phyloP scores from a whole-genome alignment of 2,329 filamentous ascomycete genomes.

The Xylariaceae sp. region DNA sequence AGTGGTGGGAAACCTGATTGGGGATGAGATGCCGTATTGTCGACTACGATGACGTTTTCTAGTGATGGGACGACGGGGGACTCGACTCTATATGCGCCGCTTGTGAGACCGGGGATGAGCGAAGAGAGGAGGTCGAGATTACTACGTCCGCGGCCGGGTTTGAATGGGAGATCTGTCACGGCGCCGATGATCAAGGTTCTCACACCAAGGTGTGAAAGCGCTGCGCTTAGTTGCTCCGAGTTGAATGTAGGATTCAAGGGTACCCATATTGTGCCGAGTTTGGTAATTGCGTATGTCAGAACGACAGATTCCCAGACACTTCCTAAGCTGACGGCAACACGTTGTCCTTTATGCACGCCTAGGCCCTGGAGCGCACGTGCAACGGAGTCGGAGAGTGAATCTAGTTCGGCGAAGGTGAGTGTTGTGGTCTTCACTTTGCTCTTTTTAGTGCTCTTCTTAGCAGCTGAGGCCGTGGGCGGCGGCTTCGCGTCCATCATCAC shows the following conservation, averaged over 20 bases:
- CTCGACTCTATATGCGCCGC: slow-evolving; percentile 28
- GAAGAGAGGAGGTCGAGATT: slow-evolving; percentile 46
- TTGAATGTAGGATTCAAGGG: slow-evolving; percentile 92
- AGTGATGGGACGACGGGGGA: slow-evolving; percentile 62
- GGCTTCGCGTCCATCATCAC: slow-evolving; percentile 20
- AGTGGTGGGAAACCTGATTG: slow-evolving; percentile 40
- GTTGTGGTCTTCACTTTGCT: slow-evolving; percentile 55
- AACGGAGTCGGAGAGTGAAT: slow-evolving; percentile 70
- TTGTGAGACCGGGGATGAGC: slow-evolving; percentile 37
- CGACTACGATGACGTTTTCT: slow-evolving; percentile 67
- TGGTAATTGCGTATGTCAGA: slow-evolving; percentile 85
- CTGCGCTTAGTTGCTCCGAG: slow-evolving; percentile 69
- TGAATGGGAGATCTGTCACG: slow-evolving; percentile 77
- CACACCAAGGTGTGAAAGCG: slow-evolving; percentile 70
- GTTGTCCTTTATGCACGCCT: slow-evolving; percentile 76
- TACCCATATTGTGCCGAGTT: slow-evolving; percentile 90
- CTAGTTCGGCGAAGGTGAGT: slow-evolving; percentile 72
- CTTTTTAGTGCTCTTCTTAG: background rate
- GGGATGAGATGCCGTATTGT: slow-evolving; percentile 62
- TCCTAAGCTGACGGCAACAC: slow-evolving; percentile 81
- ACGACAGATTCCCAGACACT: slow-evolving; percentile 82
- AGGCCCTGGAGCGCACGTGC: slow-evolving; percentile 65
- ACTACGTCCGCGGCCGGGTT: slow-evolving; percentile 50
- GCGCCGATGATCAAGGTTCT: slow-evolving; percentile 78
- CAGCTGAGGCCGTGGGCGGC: slow-evolving; percentile 7